Conservation (phyloP, 2,329 filamentous ascomycete genomes). For the Apiospora phragmitis region DNA sequence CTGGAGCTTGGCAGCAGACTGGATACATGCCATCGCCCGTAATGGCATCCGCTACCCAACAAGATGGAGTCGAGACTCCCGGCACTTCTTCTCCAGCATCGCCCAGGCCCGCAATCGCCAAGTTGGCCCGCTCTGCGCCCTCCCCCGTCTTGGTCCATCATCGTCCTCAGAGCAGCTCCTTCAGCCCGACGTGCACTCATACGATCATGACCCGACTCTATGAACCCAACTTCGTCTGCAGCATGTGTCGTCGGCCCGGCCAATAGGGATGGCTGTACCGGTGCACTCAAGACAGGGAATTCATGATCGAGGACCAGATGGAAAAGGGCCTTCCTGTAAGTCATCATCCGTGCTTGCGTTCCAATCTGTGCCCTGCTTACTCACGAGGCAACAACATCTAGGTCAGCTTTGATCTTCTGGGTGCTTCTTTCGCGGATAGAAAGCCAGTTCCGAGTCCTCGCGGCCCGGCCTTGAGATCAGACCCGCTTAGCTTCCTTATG, state of each 20-base stretch:
- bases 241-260: constrained; percentile 55
- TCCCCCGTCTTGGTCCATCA: neutral
- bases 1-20: neutral
- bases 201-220: constrained; percentile 68
- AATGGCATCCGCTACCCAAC: neutral
- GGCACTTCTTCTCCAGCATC: neutral
- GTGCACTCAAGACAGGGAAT: constrained; percentile 48
- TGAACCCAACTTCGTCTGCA: constrained; percentile 52
- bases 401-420: constrained; percentile 30
- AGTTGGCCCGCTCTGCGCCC: neutral
- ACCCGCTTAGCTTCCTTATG: constrained; percentile 45
- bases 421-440: constrained; percentile 35
- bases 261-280: constrained; percentile 71
- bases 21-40: neutral
- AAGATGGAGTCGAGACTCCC: neutral
- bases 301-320: constrained; percentile 39
- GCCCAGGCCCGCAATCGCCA: constrained; percentile 2
- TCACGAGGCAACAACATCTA: neutral
- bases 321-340: constrained; percentile 29
- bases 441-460: constrained; percentile 37
- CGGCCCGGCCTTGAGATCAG: constrained; percentile 40
- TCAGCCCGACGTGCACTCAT: constrained; percentile 59
- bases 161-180: neutral
- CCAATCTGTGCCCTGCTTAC: constrained; percentile 13
- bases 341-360: constrained; percentile 11